Evolutionary conservation across 2,329 filamentous ascomycete genomes (phyloP).

Genomic region (Alternaria infectoria): DNA sequence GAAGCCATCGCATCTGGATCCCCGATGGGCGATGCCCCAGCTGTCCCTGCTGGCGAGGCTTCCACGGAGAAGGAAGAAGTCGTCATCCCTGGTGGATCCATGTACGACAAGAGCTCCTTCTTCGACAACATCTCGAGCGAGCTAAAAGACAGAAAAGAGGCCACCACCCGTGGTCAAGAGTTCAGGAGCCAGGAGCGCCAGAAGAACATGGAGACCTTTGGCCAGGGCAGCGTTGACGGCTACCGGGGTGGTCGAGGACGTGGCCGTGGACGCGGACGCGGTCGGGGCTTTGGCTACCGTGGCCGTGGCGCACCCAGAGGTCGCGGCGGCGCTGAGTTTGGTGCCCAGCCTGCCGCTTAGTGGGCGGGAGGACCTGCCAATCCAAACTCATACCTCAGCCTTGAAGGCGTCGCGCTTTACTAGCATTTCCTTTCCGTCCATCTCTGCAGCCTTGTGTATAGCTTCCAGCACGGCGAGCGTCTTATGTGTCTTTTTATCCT

Average conservation of each 20-base stretch:
- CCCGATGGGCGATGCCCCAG: slow-evolving; percentile 61
- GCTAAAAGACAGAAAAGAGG: slow-evolving; percentile 83
- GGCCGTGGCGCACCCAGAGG: slow-evolving; percentile 52
- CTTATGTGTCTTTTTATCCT: slow-evolving; percentile 12
- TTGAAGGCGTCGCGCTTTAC: background rate
- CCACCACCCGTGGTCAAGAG: slow-evolving; percentile 72
- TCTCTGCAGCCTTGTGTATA: slow-evolving; percentile 3
- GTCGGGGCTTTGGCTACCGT: slow-evolving; percentile 55
- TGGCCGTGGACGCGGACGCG: slow-evolving; percentile 68
- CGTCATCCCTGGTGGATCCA: slow-evolving; percentile 52
- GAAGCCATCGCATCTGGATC: slow-evolving; percentile 83
- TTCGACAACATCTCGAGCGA: slow-evolving; percentile 99
- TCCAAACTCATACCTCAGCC: background rate
- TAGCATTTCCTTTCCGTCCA: background rate
- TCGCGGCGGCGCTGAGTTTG: slow-evolving; percentile 34
- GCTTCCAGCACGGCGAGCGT: slow-evolving; percentile 1
- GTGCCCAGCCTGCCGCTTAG: slow-evolving; percentile 32
- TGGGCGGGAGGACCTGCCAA: background rate
- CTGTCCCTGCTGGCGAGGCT: slow-evolving; percentile 35
- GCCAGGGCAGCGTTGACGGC: slow-evolving; percentile 91
- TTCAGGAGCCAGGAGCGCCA: slow-evolving; percentile 92
- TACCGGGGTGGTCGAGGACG: slow-evolving; percentile 78
- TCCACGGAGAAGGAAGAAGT: slow-evolving; percentile 55
- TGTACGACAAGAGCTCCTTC: slow-evolving; percentile 89
- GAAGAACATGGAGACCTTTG: slow-evolving; percentile 97